Evolutionary conservation across 2,329 filamentous ascomycete genomes (phyloP).

Genomic region (Hypoxylon sp.): DNA sequence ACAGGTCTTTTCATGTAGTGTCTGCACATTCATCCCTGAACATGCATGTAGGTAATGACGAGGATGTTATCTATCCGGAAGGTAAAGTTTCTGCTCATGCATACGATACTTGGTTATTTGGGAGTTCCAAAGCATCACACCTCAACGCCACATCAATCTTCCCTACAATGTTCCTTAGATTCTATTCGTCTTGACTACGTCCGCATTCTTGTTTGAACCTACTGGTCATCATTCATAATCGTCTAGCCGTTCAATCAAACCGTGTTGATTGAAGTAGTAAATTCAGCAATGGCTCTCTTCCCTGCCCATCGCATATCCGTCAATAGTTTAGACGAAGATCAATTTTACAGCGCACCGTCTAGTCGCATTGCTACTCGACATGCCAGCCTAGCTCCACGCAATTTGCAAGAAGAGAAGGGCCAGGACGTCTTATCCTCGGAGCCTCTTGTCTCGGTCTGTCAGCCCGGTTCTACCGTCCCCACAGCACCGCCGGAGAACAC

Average conservation of each 20-base stretch:
- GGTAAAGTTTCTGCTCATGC: background rate
- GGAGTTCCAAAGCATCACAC: background rate
- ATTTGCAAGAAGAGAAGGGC: slow-evolving; percentile 21
- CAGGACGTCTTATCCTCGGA: slow-evolving; percentile 24
- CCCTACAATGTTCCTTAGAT: background rate
- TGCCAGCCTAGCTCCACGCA: slow-evolving; percentile 36
- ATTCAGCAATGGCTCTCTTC: slow-evolving; percentile 24
- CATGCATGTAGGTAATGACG: slow-evolving; percentile 1
- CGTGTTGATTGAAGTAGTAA: slow-evolving; percentile 11
- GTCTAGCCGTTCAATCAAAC: background rate
- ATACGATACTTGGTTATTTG: background rate
- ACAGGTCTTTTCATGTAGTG: background rate
- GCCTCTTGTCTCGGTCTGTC: slow-evolving; percentile 28
- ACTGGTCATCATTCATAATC: slow-evolving; percentile 21
- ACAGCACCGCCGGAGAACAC: slow-evolving; percentile 11
- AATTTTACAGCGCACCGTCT: slow-evolving; percentile 46
- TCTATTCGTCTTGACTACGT: slow-evolving; percentile 4
- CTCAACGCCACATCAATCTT: slow-evolving; percentile 6
- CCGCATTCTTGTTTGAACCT: slow-evolving; percentile 22
- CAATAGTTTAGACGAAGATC: slow-evolving; percentile 41
- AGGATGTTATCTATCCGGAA: slow-evolving; percentile 1
- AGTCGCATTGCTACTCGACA: slow-evolving; percentile 42
- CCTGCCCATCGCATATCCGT: slow-evolving; percentile 21
- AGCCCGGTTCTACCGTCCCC: slow-evolving; percentile 6
- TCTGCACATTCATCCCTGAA: background rate